Conservation (phyloP, 179 eudicot genomes). For the Spergularia azorica region DNA sequence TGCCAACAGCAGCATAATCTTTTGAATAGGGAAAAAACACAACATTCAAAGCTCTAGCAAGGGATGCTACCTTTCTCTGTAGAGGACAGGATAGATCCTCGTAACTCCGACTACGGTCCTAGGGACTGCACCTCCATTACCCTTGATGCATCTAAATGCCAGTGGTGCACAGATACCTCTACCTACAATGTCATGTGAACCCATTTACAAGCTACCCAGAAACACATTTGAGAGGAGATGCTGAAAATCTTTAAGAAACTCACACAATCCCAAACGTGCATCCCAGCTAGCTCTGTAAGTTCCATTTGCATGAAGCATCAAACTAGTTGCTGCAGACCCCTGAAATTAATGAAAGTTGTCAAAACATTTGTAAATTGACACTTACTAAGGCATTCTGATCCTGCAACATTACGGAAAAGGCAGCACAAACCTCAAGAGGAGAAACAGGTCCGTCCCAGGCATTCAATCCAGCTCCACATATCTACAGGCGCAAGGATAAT, state of each 20-base stretch:
- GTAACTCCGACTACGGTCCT: conserved; percentile 75
- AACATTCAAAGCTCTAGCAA: conserved; percentile 9
- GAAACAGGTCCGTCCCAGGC: conserved; percentile 89
- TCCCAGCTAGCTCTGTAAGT: conserved; percentile 94
- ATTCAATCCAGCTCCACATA: conserved; percentile 81
- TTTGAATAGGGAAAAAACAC: background rate
- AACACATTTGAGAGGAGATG: background rate
- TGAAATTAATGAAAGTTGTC: conserved; percentile 32
- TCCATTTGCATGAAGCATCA: conserved; percentile 82
- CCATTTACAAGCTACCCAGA: conserved; percentile 11
- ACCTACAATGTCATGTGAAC: conserved; percentile 45
- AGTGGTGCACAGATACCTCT: conserved; percentile 63
- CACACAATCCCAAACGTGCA: conserved; percentile 90
- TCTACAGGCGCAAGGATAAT: conserved; percentile 48
- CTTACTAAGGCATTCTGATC: background rate
- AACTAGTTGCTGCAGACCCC: conserved; percentile 54
- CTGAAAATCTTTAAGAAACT: conserved; percentile 31
- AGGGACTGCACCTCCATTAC: conserved; percentile 80
- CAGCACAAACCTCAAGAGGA: conserved; percentile 92
- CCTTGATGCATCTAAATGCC: conserved; percentile 86
- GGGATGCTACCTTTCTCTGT: conserved; percentile 70
- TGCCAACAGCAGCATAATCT: conserved; percentile 1
- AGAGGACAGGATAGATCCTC: conserved; percentile 89
- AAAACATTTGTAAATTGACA: conserved; percentile 10
- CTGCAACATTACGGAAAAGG: conserved; percentile 18